Evolutionary conservation across 2,329 filamentous ascomycete genomes (phyloP).

Genomic region (Colletotrichum simmondsii): DNA sequence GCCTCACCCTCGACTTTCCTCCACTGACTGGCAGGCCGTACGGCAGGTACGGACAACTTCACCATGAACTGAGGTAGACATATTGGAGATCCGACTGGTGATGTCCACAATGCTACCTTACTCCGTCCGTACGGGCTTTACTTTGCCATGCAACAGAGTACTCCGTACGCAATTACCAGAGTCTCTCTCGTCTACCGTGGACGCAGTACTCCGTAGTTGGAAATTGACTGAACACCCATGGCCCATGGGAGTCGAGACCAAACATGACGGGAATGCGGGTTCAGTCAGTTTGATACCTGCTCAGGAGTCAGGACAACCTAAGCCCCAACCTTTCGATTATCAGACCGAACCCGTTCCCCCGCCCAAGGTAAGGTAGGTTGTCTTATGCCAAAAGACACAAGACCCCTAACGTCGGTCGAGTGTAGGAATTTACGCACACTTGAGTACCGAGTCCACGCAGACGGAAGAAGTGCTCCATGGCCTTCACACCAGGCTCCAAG

Average conservation of each 20-base stretch:
- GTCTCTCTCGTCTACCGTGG: not conserved
- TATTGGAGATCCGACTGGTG: not conserved
- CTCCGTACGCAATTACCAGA: not conserved
- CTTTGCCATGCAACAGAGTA: not conserved
- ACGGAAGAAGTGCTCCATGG: not conserved
- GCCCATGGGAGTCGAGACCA: not conserved
- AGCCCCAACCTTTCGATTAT: not conserved
- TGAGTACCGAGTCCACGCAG: not conserved
- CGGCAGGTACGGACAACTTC: no score
- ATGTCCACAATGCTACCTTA: not conserved
- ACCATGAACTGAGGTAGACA: not conserved
- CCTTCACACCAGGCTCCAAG: no score
- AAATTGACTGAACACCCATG: not conserved
- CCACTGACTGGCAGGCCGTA: not conserved
- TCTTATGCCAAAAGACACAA: not conserved
- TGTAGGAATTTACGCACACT: not conserved
- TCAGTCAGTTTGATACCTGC: not conserved
- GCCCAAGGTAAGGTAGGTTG: not conserved
- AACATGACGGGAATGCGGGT: not conserved
- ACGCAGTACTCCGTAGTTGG: not conserved
- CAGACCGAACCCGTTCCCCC: not conserved
- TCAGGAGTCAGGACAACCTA: not conserved
- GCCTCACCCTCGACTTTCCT: not conserved
- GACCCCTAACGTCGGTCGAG: not conserved
- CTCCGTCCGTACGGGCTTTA: not conserved